Evolutionary conservation across 208 protist species (phyloP).

Genomic region (Acanthamoeba castellanii): DNA sequence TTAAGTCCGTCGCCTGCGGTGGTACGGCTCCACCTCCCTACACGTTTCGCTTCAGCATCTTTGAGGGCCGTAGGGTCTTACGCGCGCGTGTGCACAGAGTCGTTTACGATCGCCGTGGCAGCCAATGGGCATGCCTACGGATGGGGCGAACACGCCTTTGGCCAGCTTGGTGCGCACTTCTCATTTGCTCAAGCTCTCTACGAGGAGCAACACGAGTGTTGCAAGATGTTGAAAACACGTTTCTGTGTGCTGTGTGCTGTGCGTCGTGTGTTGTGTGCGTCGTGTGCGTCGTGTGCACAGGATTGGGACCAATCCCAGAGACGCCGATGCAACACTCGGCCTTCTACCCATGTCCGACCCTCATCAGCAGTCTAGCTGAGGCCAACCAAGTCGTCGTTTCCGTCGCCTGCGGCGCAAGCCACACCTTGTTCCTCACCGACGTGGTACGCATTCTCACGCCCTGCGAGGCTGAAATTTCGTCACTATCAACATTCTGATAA

Average conservation of each 20-base stretch:
- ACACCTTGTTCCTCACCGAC: constrained; percentile 3
- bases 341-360: neutral
- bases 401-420: neutral
- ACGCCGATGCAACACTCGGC: constrained; percentile 19
- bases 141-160: neutral
- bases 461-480: neutral
- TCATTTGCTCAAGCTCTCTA: neutral
- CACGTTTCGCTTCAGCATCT: neutral
- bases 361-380: neutral
- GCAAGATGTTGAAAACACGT: no score
- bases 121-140: constrained; percentile 4
- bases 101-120: constrained; percentile 1
- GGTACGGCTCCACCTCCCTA: neutral
- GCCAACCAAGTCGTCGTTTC: neutral
- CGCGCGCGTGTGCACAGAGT: neutral
- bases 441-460: neutral
- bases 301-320: constrained; percentile 1
- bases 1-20: constrained; percentile 13
- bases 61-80: neutral
- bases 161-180: neutral
- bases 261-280: no score
- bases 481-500: neutral
- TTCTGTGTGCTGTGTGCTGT: no score
- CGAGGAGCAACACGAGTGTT: no score
- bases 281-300: neutral